phyloP scores from a whole-genome alignment of 2,329 filamentous ascomycete species.

The Lasiodiplodia gonubiensis region DNA sequence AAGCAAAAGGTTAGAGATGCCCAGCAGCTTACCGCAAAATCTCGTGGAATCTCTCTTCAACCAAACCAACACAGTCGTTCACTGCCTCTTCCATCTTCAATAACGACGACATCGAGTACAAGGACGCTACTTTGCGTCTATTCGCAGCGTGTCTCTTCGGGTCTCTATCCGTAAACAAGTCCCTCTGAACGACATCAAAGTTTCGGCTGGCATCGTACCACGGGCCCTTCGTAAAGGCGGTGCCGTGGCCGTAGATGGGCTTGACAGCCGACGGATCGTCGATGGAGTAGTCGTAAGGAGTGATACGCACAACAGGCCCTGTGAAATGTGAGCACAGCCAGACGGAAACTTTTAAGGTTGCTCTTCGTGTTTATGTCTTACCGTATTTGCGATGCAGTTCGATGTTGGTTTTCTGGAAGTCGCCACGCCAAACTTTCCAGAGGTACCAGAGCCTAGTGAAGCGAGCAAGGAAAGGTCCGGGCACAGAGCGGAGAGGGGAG shows the following conservation, averaged over 20 bases:
- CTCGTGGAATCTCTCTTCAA: neutral
- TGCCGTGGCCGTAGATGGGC: slow-evolving; percentile 42
- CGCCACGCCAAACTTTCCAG: slow-evolving; percentile 32
- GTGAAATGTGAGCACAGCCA: neutral
- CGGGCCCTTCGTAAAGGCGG: slow-evolving; percentile 59
- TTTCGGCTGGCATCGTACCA: slow-evolving; percentile 46
- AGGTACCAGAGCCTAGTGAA: slow-evolving; percentile 35
- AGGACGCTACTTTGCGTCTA: neutral
- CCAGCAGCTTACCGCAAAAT: neutral
- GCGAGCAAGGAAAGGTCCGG: slow-evolving; percentile 33
- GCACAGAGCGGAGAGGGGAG: slow-evolving; percentile 33
- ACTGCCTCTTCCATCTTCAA: slow-evolving; percentile 10
- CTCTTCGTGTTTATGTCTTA: neutral
- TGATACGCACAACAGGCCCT: slow-evolving; percentile 41
- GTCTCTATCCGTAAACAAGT: slow-evolving; percentile 2
- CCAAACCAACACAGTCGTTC: neutral
- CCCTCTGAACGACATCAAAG: slow-evolving; percentile 37
- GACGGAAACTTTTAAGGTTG: neutral
- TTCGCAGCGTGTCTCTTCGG: neutral
- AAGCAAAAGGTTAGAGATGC: neutral
- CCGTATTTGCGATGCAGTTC: slow-evolving; percentile 30
- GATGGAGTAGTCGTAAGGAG: slow-evolving; percentile 40
- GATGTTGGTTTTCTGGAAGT: slow-evolving; percentile 34
- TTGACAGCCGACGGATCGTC: slow-evolving; percentile 39
- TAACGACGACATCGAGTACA: slow-evolving; percentile 10